phyloP scores from a whole-genome alignment of 805 yeast genomes.

The Hanseniaspora clermontiae region DNA sequence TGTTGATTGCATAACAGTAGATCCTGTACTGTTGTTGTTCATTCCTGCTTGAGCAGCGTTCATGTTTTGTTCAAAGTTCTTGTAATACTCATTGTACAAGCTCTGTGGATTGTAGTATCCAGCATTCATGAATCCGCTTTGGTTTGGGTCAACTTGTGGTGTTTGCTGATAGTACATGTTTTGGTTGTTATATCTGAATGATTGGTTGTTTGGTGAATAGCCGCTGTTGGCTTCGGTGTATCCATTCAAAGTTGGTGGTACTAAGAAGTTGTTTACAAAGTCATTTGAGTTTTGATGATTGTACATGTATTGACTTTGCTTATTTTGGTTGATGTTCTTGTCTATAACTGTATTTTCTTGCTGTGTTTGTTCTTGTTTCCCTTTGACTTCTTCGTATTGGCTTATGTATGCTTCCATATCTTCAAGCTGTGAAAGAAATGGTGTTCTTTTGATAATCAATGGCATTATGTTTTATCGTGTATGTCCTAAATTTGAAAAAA shows the following conservation, averaged over 20 bases:
- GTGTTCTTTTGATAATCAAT: slow-evolving; percentile 16
- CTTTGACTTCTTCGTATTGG: slow-evolving; percentile 22
- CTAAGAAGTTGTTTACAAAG: slow-evolving; percentile 2
- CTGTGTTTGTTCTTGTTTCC: slow-evolving; percentile 15
- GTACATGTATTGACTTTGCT: background rate
- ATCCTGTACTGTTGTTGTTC: slow-evolving; percentile 6
- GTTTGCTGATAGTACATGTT: slow-evolving; percentile 4
- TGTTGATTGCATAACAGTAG: background rate
- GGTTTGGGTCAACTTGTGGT: background rate
- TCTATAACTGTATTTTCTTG: slow-evolving; percentile 10
- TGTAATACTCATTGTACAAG: slow-evolving; percentile 8
- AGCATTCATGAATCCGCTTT: background rate
- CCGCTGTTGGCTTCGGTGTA: background rate
- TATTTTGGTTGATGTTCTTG: slow-evolving; percentile 9
- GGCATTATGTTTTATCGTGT: slow-evolving; percentile 2
- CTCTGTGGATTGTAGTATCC: background rate
- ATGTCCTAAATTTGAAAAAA: background rate
- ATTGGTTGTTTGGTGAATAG: background rate
- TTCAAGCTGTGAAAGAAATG: slow-evolving; percentile 28
- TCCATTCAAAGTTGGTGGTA: slow-evolving; percentile 2
- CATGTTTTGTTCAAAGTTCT: background rate
- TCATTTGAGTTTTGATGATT: slow-evolving; percentile 1
- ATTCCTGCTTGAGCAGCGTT: background rate
- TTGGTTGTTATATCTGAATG: background rate
- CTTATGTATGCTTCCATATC: slow-evolving; percentile 25